phyloP scores from a whole-genome alignment of 202 grass and related monocot genomes.

The Setaria viridis region DNA sequence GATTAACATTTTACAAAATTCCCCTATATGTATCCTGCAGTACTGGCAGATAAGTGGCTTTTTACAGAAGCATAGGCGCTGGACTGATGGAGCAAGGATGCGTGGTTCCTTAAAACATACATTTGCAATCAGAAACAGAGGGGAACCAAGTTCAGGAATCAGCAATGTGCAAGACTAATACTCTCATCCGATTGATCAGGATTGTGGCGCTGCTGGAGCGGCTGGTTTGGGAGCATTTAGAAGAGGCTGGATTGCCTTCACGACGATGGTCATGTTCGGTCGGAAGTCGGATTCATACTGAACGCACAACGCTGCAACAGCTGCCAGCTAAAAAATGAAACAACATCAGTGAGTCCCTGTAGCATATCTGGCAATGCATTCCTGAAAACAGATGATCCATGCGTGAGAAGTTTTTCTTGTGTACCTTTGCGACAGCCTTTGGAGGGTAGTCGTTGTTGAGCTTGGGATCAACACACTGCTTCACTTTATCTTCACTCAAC shows the following conservation, averaged over 20 bases:
- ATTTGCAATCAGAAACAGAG: not conserved
- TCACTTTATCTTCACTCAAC: conserved; percentile 97
- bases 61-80: conserved; percentile 43
- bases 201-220: conserved; percentile 30
- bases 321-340: conserved; percentile 58
- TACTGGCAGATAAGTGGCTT: conserved; percentile 27
- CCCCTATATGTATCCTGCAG: conserved; percentile 41
- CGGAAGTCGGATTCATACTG: conserved; percentile 88
- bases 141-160: conserved; percentile 30
- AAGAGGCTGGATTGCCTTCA: conserved; percentile 88
- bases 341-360: not conserved
- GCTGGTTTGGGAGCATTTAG: conserved; percentile 62
- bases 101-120: conserved; percentile 25
- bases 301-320: conserved; percentile 79
- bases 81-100: conserved; percentile 27
- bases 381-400: not conserved
- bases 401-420: not conserved
- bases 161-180: not conserved
- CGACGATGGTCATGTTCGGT: conserved; percentile 92
- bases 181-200: conserved; percentile 44
- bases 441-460: conserved; percentile 82
- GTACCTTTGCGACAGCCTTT: conserved; percentile 88
- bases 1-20: conserved; percentile 42
- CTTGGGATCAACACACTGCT: conserved; percentile 93
- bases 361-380: not conserved